Evolutionary conservation across 768 basidiomycete species (phyloP).

Genomic region (Tylopilus intermedius): DNA sequence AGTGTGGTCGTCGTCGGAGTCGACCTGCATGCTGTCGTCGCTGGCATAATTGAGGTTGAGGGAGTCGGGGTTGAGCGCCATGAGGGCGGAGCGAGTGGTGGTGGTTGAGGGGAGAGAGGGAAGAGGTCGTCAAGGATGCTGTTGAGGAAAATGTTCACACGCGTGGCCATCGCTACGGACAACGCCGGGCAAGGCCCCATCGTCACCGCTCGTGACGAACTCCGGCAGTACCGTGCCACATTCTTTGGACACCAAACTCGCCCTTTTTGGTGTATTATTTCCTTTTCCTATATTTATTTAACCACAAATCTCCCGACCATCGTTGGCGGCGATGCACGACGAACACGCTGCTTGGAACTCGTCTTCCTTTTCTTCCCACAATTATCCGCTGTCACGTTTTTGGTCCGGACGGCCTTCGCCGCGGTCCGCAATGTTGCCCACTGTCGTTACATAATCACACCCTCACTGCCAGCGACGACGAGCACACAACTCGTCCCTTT

Average conservation of each 20-base stretch:
- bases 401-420: slow-evolving; percentile 23
- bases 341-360: too few species aligned
- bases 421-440: slow-evolving; percentile 9
- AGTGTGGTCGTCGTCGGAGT: slow-evolving; percentile 47
- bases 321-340: neutral
- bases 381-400: slow-evolving; percentile 11
- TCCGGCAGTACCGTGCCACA: slow-evolving; percentile 33
- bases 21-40: slow-evolving; percentile 65
- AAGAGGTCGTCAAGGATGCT: slow-evolving; percentile 38
- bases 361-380: neutral
- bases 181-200: slow-evolving; percentile 41
- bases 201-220: slow-evolving; percentile 40
- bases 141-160: slow-evolving; percentile 39
- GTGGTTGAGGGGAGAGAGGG: slow-evolving; percentile 35
- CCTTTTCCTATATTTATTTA: slow-evolving; percentile 1
- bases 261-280: slow-evolving; percentile 9
- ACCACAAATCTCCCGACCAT: slow-evolving; percentile 7
- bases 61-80: slow-evolving; percentile 37
- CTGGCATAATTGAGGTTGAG: slow-evolving; percentile 52
- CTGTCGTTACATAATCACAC: slow-evolving; percentile 18
- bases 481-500: slow-evolving; percentile 9
- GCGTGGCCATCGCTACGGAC: slow-evolving; percentile 40
- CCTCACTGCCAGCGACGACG: slow-evolving; percentile 22
- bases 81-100: slow-evolving; percentile 27
- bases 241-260: slow-evolving; percentile 28